phyloP scores from a whole-genome alignment of 805 yeast genomes.

The Yarrowia deformans region DNA sequence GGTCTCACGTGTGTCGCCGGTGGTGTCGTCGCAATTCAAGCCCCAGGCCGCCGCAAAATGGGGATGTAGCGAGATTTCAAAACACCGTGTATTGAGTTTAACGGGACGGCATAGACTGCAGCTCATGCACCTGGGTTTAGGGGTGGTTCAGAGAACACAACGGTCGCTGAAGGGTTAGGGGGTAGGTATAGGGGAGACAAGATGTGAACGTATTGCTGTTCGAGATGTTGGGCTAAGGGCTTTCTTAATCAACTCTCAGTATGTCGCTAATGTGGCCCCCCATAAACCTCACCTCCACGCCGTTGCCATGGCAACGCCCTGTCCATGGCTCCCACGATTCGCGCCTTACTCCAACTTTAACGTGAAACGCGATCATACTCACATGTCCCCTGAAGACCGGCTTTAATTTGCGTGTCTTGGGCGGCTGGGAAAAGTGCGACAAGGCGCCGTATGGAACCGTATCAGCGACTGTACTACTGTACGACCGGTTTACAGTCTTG shows the following conservation, averaged over 20 bases:
- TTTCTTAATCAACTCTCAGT: no score
- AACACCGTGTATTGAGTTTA: slow-evolving; percentile 34
- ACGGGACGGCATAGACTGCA: slow-evolving; percentile 25
- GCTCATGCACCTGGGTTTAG: slow-evolving; percentile 24
- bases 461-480: no score
- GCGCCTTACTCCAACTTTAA: slow-evolving; percentile 22
- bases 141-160: slow-evolving; percentile 1
- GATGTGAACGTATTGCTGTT: no score
- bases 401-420: neutral
- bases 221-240: no score
- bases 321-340: slow-evolving; percentile 8
- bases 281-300: no score
- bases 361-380: slow-evolving; percentile 33
- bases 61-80: slow-evolving; percentile 36
- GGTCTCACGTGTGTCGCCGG: slow-evolving; percentile 1
- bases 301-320: slow-evolving; percentile 16
- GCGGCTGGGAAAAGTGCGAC: neutral
- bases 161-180: no score
- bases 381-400: slow-evolving; percentile 16
- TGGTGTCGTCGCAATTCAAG: slow-evolving; percentile 5
- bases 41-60: slow-evolving; percentile 21
- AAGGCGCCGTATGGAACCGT: no score
- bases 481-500: neutral
- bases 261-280: no score
- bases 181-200: no score